Evolutionary conservation across 352 stramenopile species (phyloP), one percentile per base, ranked within the genome.

Genomic region (Plasmopara muralis): DNA sequence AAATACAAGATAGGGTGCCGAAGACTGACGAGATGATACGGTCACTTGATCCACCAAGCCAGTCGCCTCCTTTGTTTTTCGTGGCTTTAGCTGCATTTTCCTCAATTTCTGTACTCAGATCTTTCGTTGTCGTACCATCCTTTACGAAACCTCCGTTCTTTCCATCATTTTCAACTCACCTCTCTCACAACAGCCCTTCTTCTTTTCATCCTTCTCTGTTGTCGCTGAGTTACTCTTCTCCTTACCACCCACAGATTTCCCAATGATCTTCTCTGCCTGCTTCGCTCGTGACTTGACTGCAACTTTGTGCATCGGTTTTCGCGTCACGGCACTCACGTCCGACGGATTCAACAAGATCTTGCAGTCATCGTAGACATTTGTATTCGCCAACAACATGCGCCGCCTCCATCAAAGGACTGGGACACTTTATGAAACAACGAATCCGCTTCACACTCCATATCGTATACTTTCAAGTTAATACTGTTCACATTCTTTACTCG

Each of bases 391-490:
- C 18, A 97, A 59, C 85, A 97, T 93, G 91, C 89, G 2, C 88
- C 89, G 1, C 87, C 89, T 61, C 95, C 89, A 60, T 97, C 91
- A 52, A 97, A 96, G 4, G 72, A 87, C 55, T 95, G 82, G 25
- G 78, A 92, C 83, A 97, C 96, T 56, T 96, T 95, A 68, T 94
- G 85, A 55, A 97, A 97, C 6, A 96, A 67, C 29, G 89, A 85
- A 55, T 97, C 90, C 5, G 89, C 76, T 33, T 92, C 80, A 52
- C 89, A 94, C 43, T 93, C 89, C 14, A 78, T 70, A 37, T 97
- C 89, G 35, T 93, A 84, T 20, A 59, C 77, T 60, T 94, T 93
- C 16, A 92, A 57, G 47, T 87, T 93, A 64, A 94, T 92, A 52
- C 90, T 89, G 58, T 85, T 87, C 45, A 92, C 42, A 48, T 94